A percentile compares a stretch with the other conserved stretches of the same genome.
phyloP scores from a whole-genome alignment of 495 filamentous ascomycete genomes.

The Annulohypoxylon maeteangense region DNA sequence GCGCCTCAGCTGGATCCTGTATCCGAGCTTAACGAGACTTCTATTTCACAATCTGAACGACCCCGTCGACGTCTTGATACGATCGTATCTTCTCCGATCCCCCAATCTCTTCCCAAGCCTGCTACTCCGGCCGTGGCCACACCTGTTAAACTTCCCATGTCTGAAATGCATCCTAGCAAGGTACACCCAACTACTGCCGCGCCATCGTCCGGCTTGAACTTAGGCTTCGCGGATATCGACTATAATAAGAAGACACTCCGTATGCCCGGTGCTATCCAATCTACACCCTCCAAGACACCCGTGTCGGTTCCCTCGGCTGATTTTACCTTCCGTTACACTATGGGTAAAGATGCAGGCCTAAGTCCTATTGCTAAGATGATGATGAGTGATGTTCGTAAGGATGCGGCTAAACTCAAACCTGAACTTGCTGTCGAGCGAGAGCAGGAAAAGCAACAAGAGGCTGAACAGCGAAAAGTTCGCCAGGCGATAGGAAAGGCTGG shows the following conservation, averaged over 20 bases:
- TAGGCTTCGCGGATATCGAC: constrained; percentile 74
- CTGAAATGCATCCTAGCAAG: constrained; percentile 84
- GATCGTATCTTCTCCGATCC: constrained; percentile 56
- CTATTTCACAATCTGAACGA: constrained; percentile 14
- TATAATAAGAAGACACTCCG: constrained; percentile 46
- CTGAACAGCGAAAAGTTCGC: constrained; percentile 74
- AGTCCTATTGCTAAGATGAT: constrained; percentile 78
- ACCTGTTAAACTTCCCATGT: constrained; percentile 65
- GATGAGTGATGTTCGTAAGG: constrained; percentile 78
- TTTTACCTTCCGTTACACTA: constrained; percentile 79
- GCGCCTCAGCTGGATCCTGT: constrained; percentile 56
- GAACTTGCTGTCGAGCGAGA: constrained; percentile 67
- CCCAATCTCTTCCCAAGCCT: constrained; percentile 38
- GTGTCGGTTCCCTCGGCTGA: constrained; percentile 60
- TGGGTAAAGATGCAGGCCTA: constrained; percentile 66
- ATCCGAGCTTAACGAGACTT: constrained; percentile 50
- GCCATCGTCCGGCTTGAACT: constrained; percentile 70
- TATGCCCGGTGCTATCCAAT: constrained; percentile 46
- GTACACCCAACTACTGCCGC: constrained; percentile 75
- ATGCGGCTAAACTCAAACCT: constrained; percentile 73
- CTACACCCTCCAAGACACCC: constrained; percentile 61
- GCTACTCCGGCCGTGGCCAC: constrained; percentile 56
- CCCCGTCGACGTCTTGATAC: constrained; percentile 44
- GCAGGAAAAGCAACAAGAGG: constrained; percentile 55
- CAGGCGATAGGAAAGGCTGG: constrained; percentile 78